phyloP scores from a whole-genome alignment of 2,329 filamentous ascomycete species.

The Alternaria viburni region DNA sequence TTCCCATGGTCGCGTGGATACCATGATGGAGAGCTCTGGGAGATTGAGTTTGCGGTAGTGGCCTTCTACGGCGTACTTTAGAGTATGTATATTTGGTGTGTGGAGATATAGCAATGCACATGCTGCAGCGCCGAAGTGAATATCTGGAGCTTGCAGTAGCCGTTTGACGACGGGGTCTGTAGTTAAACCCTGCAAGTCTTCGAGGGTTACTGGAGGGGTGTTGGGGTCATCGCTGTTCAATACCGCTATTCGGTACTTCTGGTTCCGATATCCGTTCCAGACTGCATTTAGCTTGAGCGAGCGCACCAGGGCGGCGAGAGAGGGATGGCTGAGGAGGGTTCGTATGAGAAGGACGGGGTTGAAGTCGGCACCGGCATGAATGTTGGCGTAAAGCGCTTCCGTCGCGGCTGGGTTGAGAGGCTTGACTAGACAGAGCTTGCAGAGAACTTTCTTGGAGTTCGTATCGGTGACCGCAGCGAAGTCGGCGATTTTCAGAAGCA shows the following conservation, averaged over 20 bases:
- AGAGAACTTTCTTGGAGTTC: background rate
- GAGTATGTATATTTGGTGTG: background rate
- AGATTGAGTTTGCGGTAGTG: background rate
- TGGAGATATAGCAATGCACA: background rate
- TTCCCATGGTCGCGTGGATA: background rate
- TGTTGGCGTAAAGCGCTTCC: background rate
- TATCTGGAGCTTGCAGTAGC: background rate
- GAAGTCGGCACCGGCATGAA: background rate
- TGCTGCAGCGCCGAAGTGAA: background rate
- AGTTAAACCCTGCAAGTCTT: background rate
- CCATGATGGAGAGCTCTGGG: background rate
- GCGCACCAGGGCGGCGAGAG: background rate
- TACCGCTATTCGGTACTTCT: background rate
- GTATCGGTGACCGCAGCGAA: background rate
- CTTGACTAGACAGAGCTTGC: background rate
- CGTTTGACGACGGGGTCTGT: background rate
- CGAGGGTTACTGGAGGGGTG: background rate
- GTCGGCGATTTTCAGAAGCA: background rate
- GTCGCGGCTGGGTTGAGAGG: background rate
- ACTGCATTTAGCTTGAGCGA: background rate
- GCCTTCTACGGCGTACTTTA: background rate
- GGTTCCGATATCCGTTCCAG: background rate
- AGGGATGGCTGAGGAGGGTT: background rate
- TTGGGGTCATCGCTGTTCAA: background rate
- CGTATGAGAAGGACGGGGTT: background rate